Conservation (phyloP, 768 basidiomycete species). For the Boletus bicolor region DNA sequence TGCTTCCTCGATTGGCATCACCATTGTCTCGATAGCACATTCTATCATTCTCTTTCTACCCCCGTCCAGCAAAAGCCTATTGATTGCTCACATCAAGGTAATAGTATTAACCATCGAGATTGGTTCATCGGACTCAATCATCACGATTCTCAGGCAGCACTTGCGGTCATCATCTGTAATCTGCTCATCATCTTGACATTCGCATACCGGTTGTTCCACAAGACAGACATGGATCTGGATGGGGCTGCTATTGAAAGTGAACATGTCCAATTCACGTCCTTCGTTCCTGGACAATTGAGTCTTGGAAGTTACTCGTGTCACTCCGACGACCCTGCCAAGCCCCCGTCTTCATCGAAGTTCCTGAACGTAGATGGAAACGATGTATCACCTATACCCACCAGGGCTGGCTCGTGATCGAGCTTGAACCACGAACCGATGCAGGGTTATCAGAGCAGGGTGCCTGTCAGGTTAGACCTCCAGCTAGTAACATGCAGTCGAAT, state of each 20-base stretch:
- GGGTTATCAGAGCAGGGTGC: neutral
- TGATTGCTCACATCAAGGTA: slow-evolving; percentile 22
- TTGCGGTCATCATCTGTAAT: slow-evolving; percentile 21
- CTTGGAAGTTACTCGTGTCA: neutral
- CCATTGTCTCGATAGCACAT: slow-evolving; percentile 13
- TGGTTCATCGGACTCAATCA: neutral
- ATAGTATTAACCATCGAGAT: neutral
- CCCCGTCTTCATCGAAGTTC: neutral
- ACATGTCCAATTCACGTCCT: slow-evolving; percentile 13
- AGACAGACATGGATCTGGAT: neutral
- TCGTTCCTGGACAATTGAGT: slow-evolving; percentile 5
- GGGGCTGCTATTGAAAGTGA: neutral
- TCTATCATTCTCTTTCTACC: slow-evolving; percentile 10
- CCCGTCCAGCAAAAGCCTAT: neutral
- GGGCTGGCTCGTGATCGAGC: neutral
- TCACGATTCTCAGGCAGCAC: slow-evolving; percentile 12
- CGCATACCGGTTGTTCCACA: slow-evolving; percentile 10
- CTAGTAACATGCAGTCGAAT: neutral
- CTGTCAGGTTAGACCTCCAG: neutral
- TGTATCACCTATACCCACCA: neutral
- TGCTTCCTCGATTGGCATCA: slow-evolving; percentile 21
- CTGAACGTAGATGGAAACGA: neutral
- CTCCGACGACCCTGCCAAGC: neutral
- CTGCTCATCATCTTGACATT: slow-evolving; percentile 21
- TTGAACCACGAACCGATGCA: neutral